Percentiles rank a stretch among this genome's conserved stretches.
These are phyloP conservation scores for Leccinum fibrillosum DNA, from an alignment of 768 basidiomycete species.

Conservation along the genomic window DNA sequence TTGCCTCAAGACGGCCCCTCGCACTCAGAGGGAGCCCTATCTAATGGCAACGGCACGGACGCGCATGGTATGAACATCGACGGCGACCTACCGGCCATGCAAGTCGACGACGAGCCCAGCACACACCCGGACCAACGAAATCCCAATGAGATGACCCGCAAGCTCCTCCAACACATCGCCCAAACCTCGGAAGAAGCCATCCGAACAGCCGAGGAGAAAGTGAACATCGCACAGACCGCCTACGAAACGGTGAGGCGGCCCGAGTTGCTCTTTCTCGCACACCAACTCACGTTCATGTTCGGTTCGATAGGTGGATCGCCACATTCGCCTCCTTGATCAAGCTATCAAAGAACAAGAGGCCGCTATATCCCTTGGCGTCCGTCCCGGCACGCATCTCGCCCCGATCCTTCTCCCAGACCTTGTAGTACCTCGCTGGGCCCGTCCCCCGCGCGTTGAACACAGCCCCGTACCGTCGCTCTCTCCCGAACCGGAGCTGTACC, in stretches of 20 bases:
- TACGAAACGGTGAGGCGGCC: conserved; percentile 59
- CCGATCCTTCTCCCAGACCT: conserved; percentile 62
- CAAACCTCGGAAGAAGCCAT: conserved; percentile 57
- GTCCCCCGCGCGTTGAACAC: conserved; percentile 40
- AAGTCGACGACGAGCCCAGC: conserved; percentile 1
- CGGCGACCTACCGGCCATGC: conserved; percentile 12
- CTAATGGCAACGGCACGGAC: neutral
- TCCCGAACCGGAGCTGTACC: conserved; percentile 25
- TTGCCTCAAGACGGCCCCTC: neutral
- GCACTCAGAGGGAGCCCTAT: neutral
- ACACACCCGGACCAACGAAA: conserved; percentile 12
- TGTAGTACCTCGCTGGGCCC: conserved; percentile 51
- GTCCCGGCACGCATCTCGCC: conserved; percentile 51
- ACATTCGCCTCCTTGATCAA: conserved; percentile 74
- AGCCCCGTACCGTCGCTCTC: conserved; percentile 41
- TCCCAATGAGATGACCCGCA: conserved; percentile 39
- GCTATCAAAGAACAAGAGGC: conserved; percentile 63
- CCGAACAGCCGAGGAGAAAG: conserved; percentile 71
- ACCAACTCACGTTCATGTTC: neutral
- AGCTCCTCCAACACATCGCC: conserved; percentile 56
- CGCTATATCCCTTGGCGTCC: conserved; percentile 49
- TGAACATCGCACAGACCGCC: conserved; percentile 67
- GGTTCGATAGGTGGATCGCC: conserved; percentile 63
- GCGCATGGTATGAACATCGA: neutral
- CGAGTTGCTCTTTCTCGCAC: conserved; percentile 2